Base-by-base conservation (phyloP, 2,329 filamentous ascomycete genomes). In the Colletotrichum agaves region DNA sequence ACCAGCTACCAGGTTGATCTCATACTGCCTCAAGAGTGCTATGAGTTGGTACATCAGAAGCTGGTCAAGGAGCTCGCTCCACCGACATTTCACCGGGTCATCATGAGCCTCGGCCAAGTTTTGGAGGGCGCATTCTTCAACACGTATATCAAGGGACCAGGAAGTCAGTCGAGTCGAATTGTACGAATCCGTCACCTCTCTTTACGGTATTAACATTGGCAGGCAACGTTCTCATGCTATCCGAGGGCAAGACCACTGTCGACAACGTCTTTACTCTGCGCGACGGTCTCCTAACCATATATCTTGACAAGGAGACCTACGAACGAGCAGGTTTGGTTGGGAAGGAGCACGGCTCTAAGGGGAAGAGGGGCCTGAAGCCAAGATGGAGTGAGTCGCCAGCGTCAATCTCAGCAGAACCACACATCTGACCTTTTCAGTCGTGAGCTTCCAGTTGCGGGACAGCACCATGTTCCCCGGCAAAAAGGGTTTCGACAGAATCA, bases 151-250 rank as follows among this genome's bases (percentile, higher is more conserved):
- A 97, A 97, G 78, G 86, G 85, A 67, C 35, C 35, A 92, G 92
- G 92, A 80, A 21, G 76, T 53, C 43, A 17, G 39, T 11, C 44
- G 27, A 7, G 27, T 12, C 41, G 5, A 1, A 3, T 5, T 2
- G 6, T 27, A 3, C 6, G 3, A 10, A 13, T 12, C 17, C 2
- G 10, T 7, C n/a, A n/a, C n/a, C n/a, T n/a, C n/a, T n/a, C n/a
- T n/a, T 10, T 15, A 27, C 11, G 10, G 10, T 3, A 50, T 50
- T 69, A 23, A 60, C n/a, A 7, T 15, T 17, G 15, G 2, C 67
- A 94, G 93, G 93, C 5, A 90, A 93, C 75, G 82, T 97, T 55
- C 78, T 93, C 72, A 93, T 98, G 91, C 85, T 97, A 2, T 97
- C 94, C 0, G 88, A 94, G 77, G 94, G 93, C 12, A 86, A 86